Base-by-base conservation (phyloP, 2,329 filamentous ascomycete genomes). In the Lachnellula occidentalis region DNA sequence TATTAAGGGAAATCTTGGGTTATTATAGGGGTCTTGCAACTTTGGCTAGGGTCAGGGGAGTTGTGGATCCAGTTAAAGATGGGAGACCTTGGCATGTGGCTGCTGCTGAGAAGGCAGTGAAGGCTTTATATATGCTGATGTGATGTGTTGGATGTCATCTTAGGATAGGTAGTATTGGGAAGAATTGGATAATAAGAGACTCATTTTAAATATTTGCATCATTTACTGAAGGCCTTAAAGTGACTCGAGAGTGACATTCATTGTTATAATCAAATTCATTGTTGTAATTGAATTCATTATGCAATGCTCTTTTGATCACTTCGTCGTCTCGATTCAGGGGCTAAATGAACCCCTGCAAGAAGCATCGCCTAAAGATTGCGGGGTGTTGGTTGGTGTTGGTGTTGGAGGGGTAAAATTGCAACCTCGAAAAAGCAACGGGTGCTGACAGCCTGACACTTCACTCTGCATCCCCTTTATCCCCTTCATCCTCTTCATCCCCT, bases 61-160 rank as follows among this genome's bases (percentile, higher is more conserved):
- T 85, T 64, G 74, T 83, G 65, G 78, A 82, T 64, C 70, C 76
- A 57, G 74, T 82, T 51, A 76, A 73, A 48, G 82, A 85, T 65
- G 77, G 83, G n/a, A 73, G 87, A 63, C 89, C 89, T 17, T 90
- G 88, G 86, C 89, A 92, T 74, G 74, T 92, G 56, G 85, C 83
- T 12, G 85, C 81, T 17, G 87, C 84, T 2, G 79, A 87, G 70
- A 86, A 86, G 71, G 86, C 81, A 2, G 83, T 84, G 4, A 76
- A 81, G 67, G 85, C 79, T 19, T 70, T 92, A 66, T 82, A 83
- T 69, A 73, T 81, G 64, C 70, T 85, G 64, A 79, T 86, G 77
- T 89, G 47, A 62, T 37, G 8, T 48, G 24, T 24, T 21, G n/a
- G 43, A 34, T 6, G 22, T 12, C 17, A 27, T 43, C 5, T 21